Percentiles rank a stretch among this genome's conserved stretches.
Conservation (phyloP, 2,329 filamentous ascomycete genomes). For the Sporothrix brasiliensis region DNA sequence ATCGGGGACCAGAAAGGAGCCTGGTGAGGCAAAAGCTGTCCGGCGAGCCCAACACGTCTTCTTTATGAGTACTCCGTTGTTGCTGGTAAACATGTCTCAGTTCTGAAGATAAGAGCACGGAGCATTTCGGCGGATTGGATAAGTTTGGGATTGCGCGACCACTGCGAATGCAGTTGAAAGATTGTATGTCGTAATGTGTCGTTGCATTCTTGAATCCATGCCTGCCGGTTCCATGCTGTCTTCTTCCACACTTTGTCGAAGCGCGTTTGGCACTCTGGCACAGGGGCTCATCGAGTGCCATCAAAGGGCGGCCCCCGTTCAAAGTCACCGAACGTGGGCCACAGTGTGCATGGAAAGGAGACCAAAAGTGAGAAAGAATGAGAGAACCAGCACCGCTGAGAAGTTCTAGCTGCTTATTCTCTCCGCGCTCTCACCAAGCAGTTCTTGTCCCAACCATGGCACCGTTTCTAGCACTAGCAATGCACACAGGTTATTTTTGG, state of each 20-base stretch:
- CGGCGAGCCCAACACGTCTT: too few species aligned
- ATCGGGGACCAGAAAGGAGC: too few species aligned
- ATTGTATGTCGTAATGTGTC: too few species aligned
- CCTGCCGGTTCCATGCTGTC: background rate
- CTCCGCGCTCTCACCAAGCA: background rate
- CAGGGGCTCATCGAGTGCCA: background rate
- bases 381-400: background rate
- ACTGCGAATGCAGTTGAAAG: too few species aligned
- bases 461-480: constrained; percentile 6
- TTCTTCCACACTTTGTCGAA: background rate
- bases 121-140: too few species aligned
- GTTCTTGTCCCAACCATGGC: background rate
- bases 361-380: background rate
- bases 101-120: background rate
- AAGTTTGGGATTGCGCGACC: too few species aligned
- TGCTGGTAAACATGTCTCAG: too few species aligned
- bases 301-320: background rate
- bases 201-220: background rate
- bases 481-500: constrained; percentile 20
- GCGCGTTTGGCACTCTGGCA: constrained; percentile 11
- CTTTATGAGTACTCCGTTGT: too few species aligned
- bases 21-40: too few species aligned
- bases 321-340: background rate
- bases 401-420: background rate
- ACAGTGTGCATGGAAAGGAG: background rate